phyloP scores from a whole-genome alignment of 257 asterid genomes.

The Penstemon barbatus region DNA sequence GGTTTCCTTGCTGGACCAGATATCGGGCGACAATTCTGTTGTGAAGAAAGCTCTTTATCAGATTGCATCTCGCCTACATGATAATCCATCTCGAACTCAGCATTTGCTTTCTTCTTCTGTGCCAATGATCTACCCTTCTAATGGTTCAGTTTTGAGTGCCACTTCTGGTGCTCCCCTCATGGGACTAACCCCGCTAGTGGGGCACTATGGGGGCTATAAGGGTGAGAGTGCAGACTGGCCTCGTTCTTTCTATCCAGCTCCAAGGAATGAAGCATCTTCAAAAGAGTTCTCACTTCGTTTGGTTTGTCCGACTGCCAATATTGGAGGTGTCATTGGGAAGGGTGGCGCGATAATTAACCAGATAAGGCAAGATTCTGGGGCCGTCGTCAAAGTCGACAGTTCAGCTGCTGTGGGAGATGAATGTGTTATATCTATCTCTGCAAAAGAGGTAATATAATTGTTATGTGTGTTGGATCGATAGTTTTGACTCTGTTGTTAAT shows the following conservation, averaged over 20 bases:
- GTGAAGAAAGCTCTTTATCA: conserved; percentile 84
- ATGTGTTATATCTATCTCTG: conserved; percentile 70
- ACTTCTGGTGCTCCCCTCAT: conserved; percentile 64
- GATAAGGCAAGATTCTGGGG: conserved; percentile 92
- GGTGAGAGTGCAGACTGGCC: conserved; percentile 80
- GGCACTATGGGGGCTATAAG: conserved; percentile 82
- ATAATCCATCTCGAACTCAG: conserved; percentile 90
- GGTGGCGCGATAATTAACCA: conserved; percentile 84
- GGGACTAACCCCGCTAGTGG: conserved; percentile 76
- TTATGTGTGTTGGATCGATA: conserved; percentile 18
- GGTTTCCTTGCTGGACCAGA: conserved; percentile 43
- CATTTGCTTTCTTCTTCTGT: conserved; percentile 75
- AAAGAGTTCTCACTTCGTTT: conserved; percentile 79
- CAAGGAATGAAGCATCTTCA: conserved; percentile 69
- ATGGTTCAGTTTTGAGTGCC: conserved; percentile 66
- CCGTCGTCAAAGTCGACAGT: conserved; percentile 83
- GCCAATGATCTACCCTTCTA: conserved; percentile 57
- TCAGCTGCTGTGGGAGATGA: conserved; percentile 80
- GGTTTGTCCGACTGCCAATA: conserved; percentile 75
- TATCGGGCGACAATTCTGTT: conserved; percentile 72
- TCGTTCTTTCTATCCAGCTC: conserved; percentile 63
- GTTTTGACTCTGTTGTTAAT: neutral
- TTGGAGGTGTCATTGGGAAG: conserved; percentile 96
- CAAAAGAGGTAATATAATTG: conserved; percentile 62
- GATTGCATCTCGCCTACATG: conserved; percentile 79